Evolutionary conservation across 169 alveolate genomes (phyloP).

Genomic region (Haemoproteus tartakovskyi): DNA sequence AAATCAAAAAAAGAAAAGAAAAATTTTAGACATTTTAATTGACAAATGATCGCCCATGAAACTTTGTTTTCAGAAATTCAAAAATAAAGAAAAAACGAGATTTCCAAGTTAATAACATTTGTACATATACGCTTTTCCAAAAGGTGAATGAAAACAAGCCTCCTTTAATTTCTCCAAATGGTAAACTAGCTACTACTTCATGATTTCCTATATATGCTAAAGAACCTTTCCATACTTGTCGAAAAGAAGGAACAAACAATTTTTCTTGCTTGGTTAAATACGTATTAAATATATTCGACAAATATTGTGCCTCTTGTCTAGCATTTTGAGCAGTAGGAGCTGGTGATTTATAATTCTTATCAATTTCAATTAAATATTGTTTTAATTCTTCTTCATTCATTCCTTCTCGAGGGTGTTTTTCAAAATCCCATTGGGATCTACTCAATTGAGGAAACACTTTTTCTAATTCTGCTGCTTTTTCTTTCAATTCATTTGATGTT

Average conservation of each 20-base stretch:
- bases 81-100: slow-evolving; percentile 57
- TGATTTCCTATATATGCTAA: slow-evolving; percentile 75
- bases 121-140: slow-evolving; percentile 71
- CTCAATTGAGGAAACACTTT: slow-evolving; percentile 71
- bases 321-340: slow-evolving; percentile 82
- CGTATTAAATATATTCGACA: slow-evolving; percentile 69
- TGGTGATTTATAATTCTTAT: slow-evolving; percentile 69
- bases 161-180: slow-evolving; percentile 69
- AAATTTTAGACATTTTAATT: background rate
- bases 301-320: slow-evolving; percentile 74
- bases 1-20: too few relatives aligned
- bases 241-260: slow-evolving; percentile 55
- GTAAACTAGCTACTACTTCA: slow-evolving; percentile 70
- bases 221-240: slow-evolving; percentile 80
- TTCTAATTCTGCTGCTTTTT: slow-evolving; percentile 13
- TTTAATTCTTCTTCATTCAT: slow-evolving; percentile 40
- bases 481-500: slow-evolving; percentile 44
- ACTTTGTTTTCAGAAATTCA: slow-evolving; percentile 41
- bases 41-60: slow-evolving; percentile 63
- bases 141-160: slow-evolving; percentile 64
- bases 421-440: slow-evolving; percentile 62
- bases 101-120: slow-evolving; percentile 67
- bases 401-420: slow-evolving; percentile 53
- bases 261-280: background rate
- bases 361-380: slow-evolving; percentile 66